Conservation (phyloP, 495 filamentous ascomycete species). For the Bacidia rubella region DNA sequence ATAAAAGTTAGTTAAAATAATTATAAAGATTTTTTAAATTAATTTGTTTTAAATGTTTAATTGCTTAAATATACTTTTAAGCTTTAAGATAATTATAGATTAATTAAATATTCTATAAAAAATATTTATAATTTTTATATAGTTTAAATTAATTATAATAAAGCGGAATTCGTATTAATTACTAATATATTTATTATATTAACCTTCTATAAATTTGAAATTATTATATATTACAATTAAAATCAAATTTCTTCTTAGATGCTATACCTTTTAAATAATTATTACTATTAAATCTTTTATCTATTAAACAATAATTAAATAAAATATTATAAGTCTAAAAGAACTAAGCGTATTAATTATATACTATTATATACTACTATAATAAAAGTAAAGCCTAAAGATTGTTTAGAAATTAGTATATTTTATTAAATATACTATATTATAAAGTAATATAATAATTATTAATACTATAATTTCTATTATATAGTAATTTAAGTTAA, state of each 20-base stretch:
- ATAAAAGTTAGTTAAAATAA: neutral
- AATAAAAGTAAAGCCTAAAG: neutral
- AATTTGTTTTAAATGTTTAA: neutral
- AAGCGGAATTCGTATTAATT: neutral
- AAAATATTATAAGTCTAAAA: neutral
- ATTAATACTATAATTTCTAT: neutral
- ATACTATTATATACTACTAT: neutral
- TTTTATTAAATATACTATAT: neutral
- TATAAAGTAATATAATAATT: neutral
- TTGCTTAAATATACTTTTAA: neutral
- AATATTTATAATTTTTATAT: neutral
- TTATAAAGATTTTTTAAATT: slow-evolving; percentile 1
- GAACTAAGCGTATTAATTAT: neutral
- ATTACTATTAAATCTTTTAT: neutral
- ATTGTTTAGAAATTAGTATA: neutral
- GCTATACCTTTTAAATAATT: neutral
- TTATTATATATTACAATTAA: slow-evolving; percentile 7
- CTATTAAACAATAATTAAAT: neutral
- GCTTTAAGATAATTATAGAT: slow-evolving; percentile 1
- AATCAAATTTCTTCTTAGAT: neutral
- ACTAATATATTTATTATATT: neutral
- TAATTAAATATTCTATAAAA: neutral
- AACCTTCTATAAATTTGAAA: slow-evolving; percentile 2
- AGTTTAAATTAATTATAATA: neutral
- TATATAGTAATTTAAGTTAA: neutral